Conservation (phyloP, 2,329 filamentous ascomycete species). For the Emmonsia crescens region DNA sequence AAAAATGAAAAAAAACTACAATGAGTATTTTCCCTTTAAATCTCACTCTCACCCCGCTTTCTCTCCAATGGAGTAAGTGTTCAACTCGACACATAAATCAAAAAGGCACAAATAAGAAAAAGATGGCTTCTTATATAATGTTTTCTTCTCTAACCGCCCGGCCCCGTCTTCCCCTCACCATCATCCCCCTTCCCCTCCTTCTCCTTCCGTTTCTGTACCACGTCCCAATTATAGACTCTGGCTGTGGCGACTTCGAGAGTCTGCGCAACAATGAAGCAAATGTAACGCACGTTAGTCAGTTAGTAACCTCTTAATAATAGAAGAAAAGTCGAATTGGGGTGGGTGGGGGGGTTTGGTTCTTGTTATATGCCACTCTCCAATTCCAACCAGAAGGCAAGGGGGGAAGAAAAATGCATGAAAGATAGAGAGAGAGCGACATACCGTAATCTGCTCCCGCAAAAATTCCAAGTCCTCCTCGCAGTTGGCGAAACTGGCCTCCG, state of each 20-base stretch:
- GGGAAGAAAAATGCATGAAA: slow-evolving; percentile 2
- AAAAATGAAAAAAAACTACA: too few relatives aligned
- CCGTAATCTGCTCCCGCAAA: slow-evolving; percentile 89
- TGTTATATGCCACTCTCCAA: too few relatives aligned
- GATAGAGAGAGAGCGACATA: slow-evolving; percentile 35
- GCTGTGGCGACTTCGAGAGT: slow-evolving; percentile 95
- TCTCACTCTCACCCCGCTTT: background rate
- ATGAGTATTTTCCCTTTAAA: too few relatives aligned
- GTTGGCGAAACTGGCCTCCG: slow-evolving; percentile 68
- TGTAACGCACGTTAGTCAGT: slow-evolving; percentile 13
- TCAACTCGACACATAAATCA: background rate
- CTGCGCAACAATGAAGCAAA: slow-evolving; percentile 34
- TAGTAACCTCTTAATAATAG: slow-evolving; percentile 9
- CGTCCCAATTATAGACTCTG: slow-evolving; percentile 98
- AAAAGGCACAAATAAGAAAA: background rate
- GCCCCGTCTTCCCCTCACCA: background rate
- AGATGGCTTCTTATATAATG: background rate
- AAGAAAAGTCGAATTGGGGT: background rate
- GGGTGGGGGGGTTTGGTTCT: too few relatives aligned
- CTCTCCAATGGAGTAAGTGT: too few relatives aligned
- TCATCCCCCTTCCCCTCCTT: slow-evolving; percentile 36
- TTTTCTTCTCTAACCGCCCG: background rate
- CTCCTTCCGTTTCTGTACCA: slow-evolving; percentile 88
- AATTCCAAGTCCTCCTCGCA: slow-evolving; percentile 97
- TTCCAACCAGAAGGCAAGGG: background rate